Percentiles rank a stretch among this genome's conserved stretches.
Conservation (phyloP, 2,329 filamentous ascomycete species). For the Rutstroemia sp. region DNA sequence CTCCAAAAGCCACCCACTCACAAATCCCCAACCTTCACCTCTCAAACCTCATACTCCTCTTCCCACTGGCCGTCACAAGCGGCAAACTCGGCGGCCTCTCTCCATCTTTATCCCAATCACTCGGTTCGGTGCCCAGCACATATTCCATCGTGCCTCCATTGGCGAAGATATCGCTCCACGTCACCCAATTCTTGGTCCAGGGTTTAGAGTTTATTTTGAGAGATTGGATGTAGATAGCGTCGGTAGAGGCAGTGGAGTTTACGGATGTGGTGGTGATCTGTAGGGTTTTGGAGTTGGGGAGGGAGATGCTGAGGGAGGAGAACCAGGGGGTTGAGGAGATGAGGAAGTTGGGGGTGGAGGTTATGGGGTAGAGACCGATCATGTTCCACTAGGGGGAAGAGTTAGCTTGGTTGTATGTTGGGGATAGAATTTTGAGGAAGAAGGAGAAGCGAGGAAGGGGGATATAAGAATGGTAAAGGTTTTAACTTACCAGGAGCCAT, state of each 20-base stretch:
- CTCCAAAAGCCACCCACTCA: too few relatives aligned
- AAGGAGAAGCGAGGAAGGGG: background rate
- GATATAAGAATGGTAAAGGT: too few relatives aligned
- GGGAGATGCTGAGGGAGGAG: conserved; percentile 44
- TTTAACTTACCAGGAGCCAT: conserved; percentile 41
- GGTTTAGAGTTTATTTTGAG: conserved; percentile 54
- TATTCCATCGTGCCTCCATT: conserved; percentile 57
- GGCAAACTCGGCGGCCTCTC: conserved; percentile 57
- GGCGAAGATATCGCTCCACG: conserved; percentile 58
- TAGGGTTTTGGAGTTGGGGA: conserved; percentile 33
- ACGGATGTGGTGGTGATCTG: conserved; percentile 32
- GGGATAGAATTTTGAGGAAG: background rate
- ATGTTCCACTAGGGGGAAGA: conserved; percentile 31
- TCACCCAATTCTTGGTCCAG: conserved; percentile 59
- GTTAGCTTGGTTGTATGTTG: background rate
- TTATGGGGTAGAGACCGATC: conserved; percentile 60
- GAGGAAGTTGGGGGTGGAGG: conserved; percentile 60
- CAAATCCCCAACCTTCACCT: too few relatives aligned
- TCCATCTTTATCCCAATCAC: conserved; percentile 34
- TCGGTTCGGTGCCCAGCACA: conserved; percentile 45
- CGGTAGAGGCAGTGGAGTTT: background rate
- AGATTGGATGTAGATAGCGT: conserved; percentile 54
- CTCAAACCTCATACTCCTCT: too few relatives aligned
- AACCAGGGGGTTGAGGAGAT: conserved; percentile 60
- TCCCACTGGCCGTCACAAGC: background rate